A percentile compares a stretch with the other conserved stretches of the same genome.
Evolutionary conservation across 2,329 filamentous ascomycete genomes (phyloP).

Genomic region (Curvularia lunata): DNA sequence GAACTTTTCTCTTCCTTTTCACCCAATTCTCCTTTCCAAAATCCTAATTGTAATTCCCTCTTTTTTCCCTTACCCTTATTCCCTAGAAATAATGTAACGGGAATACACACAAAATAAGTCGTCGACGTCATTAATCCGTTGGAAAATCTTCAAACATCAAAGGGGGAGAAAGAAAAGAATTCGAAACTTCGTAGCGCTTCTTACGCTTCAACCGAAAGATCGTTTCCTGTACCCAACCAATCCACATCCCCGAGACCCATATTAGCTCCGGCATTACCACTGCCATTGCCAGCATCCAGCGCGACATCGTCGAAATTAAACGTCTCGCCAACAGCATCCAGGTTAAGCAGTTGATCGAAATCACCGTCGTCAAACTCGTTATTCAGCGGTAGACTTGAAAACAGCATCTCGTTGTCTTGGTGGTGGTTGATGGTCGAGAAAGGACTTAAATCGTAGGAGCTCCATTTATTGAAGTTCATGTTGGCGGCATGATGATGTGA

Average conservation of each 20-base stretch:
- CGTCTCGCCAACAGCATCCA: slow-evolving; percentile 49
- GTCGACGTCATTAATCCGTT: not conserved
- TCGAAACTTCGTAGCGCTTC: not conserved
- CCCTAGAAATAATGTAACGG: too few species aligned
- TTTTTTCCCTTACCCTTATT: not conserved
- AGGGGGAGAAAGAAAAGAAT: not conserved
- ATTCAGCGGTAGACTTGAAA: slow-evolving; percentile 44
- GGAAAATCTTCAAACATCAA: too few species aligned
- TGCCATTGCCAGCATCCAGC: slow-evolving; percentile 21
- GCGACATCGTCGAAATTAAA: slow-evolving; percentile 43
- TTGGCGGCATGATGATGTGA: not conserved
- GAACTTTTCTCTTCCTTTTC: too few species aligned
- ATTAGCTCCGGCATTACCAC: not conserved
- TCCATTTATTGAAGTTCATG: slow-evolving; percentile 30
- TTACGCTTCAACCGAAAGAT: slow-evolving; percentile 20
- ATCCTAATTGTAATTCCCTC: not conserved
- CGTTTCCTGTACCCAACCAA: slow-evolving; percentile 26
- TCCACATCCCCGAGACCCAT: slow-evolving; percentile 20
- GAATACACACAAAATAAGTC: not conserved
- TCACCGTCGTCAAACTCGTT: slow-evolving; percentile 51
- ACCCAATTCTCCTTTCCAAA: not conserved
- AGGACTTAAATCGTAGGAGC: slow-evolving; percentile 22
- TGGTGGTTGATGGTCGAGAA: slow-evolving; percentile 40
- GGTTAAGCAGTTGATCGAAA: slow-evolving; percentile 50
- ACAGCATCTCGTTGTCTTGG: slow-evolving; percentile 45